Evolutionary conservation across 768 basidiomycete genomes (phyloP).

Genomic region (Pholiota conissans): DNA sequence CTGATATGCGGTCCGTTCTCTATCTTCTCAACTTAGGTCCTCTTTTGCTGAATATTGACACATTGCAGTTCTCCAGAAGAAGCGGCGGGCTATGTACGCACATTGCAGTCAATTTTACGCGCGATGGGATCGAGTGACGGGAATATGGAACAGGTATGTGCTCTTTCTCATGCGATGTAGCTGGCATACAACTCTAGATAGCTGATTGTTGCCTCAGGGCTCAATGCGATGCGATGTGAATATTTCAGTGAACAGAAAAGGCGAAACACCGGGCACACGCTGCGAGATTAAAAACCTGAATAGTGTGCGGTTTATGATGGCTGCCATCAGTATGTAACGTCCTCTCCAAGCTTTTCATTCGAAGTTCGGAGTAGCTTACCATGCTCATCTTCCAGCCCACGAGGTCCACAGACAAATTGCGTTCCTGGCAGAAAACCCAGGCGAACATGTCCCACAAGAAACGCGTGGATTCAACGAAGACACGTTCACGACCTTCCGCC

Average conservation of each 20-base stretch:
- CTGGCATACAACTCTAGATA: not conserved
- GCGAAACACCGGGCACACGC: slow-evolving; percentile 70
- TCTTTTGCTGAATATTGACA: too few relatives aligned
- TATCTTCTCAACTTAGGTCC: too few relatives aligned
- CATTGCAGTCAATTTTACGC: slow-evolving; percentile 79
- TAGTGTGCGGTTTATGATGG: slow-evolving; percentile 80
- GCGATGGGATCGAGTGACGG: slow-evolving; percentile 89
- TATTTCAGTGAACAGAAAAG: slow-evolving; percentile 78
- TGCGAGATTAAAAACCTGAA: slow-evolving; percentile 98
- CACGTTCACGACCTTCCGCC: slow-evolving; percentile 73
- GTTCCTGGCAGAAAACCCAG: slow-evolving; percentile 40
- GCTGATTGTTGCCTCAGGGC: slow-evolving; percentile 52
- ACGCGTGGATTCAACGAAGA: slow-evolving; percentile 90
- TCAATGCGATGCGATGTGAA: slow-evolving; percentile 96
- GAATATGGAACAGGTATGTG: slow-evolving; percentile 92
- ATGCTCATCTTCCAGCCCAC: slow-evolving; percentile 47
- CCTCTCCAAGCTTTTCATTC: not conserved
- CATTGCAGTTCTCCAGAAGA: slow-evolving; percentile 77
- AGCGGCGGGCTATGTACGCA: slow-evolving; percentile 82
- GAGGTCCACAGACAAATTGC: slow-evolving; percentile 81
- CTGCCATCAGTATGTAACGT: slow-evolving; percentile 71
- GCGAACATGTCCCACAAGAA: slow-evolving; percentile 66
- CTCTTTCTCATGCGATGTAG: not conserved
- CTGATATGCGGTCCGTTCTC: slow-evolving; percentile 70
- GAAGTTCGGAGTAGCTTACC: not conserved